Evolutionary conservation across 2,329 filamentous ascomycete species (phyloP).

Genomic region (Microascus cirrosus): DNA sequence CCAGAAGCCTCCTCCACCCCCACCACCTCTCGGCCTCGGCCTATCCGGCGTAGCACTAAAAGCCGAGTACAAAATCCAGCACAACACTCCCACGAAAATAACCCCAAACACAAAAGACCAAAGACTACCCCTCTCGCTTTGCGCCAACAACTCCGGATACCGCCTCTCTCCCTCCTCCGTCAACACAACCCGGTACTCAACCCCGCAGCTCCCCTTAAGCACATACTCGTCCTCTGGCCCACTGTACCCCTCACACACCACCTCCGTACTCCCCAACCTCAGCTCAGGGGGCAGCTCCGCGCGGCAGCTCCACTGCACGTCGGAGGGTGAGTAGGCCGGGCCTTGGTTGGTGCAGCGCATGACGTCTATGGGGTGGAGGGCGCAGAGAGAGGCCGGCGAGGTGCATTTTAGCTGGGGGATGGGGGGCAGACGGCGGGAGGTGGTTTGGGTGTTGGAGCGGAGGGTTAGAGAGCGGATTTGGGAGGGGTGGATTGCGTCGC

Average conservation of each 20-base stretch:
- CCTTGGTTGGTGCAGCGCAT: conserved; percentile 90
- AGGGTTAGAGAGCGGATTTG: conserved; percentile 70
- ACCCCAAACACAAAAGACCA: conserved; percentile 42
- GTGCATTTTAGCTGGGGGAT: conserved; percentile 73
- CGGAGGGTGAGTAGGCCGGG: conserved; percentile 63
- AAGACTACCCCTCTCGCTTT: conserved; percentile 12
- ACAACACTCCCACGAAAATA: conserved; percentile 47
- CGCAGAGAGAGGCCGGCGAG: conserved; percentile 52
- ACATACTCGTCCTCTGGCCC: conserved; percentile 69
- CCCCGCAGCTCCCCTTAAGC: conserved; percentile 85
- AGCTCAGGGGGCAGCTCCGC: conserved; percentile 49
- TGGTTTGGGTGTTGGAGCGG: conserved; percentile 52
- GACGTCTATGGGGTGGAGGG: conserved; percentile 59
- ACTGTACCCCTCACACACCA: conserved; percentile 83
- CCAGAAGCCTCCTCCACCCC: conserved; percentile 18
- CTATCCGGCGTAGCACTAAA: conserved; percentile 19
- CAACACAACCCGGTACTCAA: conserved; percentile 73
- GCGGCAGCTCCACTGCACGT: conserved; percentile 86
- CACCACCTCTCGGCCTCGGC: conserved; percentile 19
- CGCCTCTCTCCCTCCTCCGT: conserved; percentile 65
- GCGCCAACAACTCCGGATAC: conserved; percentile 46
- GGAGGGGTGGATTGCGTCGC: conserved; percentile 44
- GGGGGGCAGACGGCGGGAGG: conserved; percentile 62
- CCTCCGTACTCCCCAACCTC: conserved; percentile 73
- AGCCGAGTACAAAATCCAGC: conserved; percentile 51